These are phyloP conservation scores for Lachnellula suecica DNA, from an alignment of 2,329 filamentous ascomycete species.

Conservation along the genomic window DNA sequence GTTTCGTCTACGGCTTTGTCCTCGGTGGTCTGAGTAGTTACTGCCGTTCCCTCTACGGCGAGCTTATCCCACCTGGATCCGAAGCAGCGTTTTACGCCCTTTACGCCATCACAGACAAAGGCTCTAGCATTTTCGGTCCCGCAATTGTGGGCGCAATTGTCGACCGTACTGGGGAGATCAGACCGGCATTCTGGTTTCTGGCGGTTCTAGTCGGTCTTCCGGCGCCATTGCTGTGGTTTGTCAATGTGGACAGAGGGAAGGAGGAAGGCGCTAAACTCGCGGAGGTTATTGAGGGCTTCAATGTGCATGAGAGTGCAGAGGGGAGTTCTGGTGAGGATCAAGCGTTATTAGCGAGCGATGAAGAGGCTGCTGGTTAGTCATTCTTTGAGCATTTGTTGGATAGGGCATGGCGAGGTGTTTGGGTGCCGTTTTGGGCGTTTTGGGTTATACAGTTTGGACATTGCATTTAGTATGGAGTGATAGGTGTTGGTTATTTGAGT, in stretches of 20 bases:
- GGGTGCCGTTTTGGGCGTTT: neutral
- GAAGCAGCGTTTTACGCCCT: conserved; percentile 96
- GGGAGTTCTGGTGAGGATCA: conserved; percentile 12
- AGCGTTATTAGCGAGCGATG: conserved; percentile 12
- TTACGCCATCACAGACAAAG: conserved; percentile 97
- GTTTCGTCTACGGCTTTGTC: conserved; percentile 87
- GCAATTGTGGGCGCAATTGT: conserved; percentile 93
- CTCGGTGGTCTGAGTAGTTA: conserved; percentile 91
- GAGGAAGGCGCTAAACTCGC: conserved; percentile 66
- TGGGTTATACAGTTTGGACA: neutral
- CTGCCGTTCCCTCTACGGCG: conserved; percentile 87
- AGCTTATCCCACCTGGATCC: conserved; percentile 89
- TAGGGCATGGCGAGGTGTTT: neutral
- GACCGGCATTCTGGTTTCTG: conserved; percentile 90
- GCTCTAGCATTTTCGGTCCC: conserved; percentile 89
- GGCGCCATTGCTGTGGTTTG: conserved; percentile 78
- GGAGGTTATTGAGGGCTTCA: conserved; percentile 55
- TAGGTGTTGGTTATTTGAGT: too few relatives aligned
- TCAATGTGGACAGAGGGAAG: conserved; percentile 80
- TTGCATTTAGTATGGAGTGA: neutral
- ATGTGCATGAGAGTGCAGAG: conserved; percentile 22
- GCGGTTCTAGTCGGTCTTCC: conserved; percentile 81
- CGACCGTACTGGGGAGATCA: conserved; percentile 76
- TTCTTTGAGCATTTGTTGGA: neutral
- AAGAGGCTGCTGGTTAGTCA: conserved; percentile 1